Base-by-base conservation (phyloP, 2,329 filamentous ascomycete species). In the Sphaerulina vaccinii region DNA sequence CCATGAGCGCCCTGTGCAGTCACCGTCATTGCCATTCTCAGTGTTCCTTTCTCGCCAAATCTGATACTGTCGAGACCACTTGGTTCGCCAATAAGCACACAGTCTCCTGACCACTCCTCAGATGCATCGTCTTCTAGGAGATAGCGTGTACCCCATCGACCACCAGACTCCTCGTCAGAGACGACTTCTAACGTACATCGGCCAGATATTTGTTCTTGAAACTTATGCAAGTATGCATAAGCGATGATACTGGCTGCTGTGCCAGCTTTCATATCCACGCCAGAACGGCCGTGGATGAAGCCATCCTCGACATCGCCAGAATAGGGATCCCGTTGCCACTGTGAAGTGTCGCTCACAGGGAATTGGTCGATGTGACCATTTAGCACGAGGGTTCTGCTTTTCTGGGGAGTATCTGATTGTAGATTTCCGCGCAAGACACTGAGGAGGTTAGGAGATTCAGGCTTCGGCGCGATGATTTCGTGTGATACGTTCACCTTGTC, bases 361-460 rank as follows among this genome's bases (percentile, higher is more conserved):
- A 74, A 74, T 2, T 70, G 68, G 42, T 75, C 73, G 10, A 75
- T 71, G 51, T 75, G 73, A 3, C 72, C 71, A 48, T 75, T 75
- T 33, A 75, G 56, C 2, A 72, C 62, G 10, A 75, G 59, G 4
- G 68, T 65, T 0, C 63, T 67, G 0, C 11, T 11, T n/a, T 15
- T 1, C 22, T 49, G n/a, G 18, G 24, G 6, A 16, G n/a, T 19
- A 22, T 22, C 51, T 3, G 42, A 45, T n/a, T n/a, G n/a, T n/a
- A 6, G 60, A 59, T 4, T 52, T 22, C n/a, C n/a, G n/a, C n/a
- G n/a, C 36, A 72, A 67, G 7, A 69, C 63, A 46, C 62, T 62
- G 24, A 72, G 67, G 10, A 73, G 51, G 46, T 71, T 73, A 4
- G 70, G 71, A 7, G 61, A 62, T 16, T 65, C 51, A 5, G 49